Evolutionary conservation across 2,329 filamentous ascomycete species (phyloP).

Genomic region (Aspergillus proliferans): DNA sequence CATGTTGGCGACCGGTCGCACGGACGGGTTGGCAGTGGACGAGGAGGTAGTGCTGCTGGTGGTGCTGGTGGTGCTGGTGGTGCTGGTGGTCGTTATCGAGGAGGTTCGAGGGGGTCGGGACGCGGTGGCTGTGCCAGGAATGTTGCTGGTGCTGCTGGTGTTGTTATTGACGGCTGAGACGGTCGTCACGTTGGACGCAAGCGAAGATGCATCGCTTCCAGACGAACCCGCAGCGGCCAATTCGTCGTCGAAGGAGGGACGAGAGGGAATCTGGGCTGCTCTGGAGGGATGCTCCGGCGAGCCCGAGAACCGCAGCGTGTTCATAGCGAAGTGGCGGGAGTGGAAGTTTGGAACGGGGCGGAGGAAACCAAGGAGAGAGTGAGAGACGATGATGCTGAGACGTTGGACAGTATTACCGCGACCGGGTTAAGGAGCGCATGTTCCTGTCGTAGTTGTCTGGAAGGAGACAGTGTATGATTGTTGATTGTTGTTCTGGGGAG

Average conservation of each 20-base stretch:
- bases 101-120: conserved; percentile 23
- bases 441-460: too few species aligned
- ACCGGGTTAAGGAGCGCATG: neutral
- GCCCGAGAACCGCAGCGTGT: conserved; percentile 1
- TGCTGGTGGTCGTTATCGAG: conserved; percentile 17
- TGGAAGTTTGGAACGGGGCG: conserved; percentile 1
- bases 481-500: too few species aligned
- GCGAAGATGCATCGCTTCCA: conserved; percentile 42
- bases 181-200: conserved; percentile 39
- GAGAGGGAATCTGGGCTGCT: conserved; percentile 12
- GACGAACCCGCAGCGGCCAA: conserved; percentile 36
- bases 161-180: conserved; percentile 36
- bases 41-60: conserved; percentile 31
- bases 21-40: conserved; percentile 19
- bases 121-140: conserved; percentile 15
- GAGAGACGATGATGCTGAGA: neutral
- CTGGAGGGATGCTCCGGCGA: conserved; percentile 16
- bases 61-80: conserved; percentile 20
- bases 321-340: conserved; percentile 8
- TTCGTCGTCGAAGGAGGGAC: conserved; percentile 26
- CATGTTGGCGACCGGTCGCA: conserved; percentile 32
- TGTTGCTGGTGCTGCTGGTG: conserved; percentile 9
- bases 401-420: neutral
- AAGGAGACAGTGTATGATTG: too few species aligned
- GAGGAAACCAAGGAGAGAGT: neutral